phyloP scores from a whole-genome alignment of 2,329 filamentous ascomycete genomes.

The Teratosphaeria nubilosa region DNA sequence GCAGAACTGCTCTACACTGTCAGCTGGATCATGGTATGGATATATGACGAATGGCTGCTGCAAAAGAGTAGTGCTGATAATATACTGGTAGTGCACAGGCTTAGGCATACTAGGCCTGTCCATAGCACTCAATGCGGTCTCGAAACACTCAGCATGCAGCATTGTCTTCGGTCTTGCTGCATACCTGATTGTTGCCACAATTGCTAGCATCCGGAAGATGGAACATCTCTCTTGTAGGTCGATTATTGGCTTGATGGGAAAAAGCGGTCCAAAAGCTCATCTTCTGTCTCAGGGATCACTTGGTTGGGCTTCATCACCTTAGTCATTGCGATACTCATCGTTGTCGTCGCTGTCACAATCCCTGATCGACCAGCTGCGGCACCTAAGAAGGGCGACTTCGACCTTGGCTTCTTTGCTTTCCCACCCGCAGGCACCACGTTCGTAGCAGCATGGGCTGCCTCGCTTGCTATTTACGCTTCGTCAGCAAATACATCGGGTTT shows the following conservation, averaged over 20 bases:
- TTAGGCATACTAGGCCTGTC: conserved; percentile 50
- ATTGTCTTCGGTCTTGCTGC: conserved; percentile 37
- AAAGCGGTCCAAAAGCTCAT: not conserved
- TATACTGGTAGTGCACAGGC: conserved; percentile 30
- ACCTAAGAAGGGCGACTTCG: conserved; percentile 46
- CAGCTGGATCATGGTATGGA: not conserved
- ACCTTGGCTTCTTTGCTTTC: conserved; percentile 48
- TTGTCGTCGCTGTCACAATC: conserved; percentile 44
- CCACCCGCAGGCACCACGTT: conserved; percentile 42
- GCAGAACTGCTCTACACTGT: not conserved
- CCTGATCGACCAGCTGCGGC: conserved; percentile 49
- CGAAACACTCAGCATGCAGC: conserved; percentile 47
- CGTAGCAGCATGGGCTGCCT: conserved; percentile 46
- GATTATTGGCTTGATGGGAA: not conserved
- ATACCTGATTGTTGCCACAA: conserved; percentile 7
- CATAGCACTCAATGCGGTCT: conserved; percentile 49
- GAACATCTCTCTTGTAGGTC: not conserved
- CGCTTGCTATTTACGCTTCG: conserved; percentile 48
- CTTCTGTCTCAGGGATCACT: not conserved
- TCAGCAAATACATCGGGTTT: conserved; percentile 51
- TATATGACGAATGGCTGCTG: not conserved
- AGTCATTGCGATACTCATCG: conserved; percentile 30
- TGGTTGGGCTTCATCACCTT: not conserved
- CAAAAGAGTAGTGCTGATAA: not conserved
- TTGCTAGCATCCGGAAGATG: conserved; percentile 8